These are phyloP conservation scores for Mortierella sp. DNA, from an alignment of 371 early-diverging fungal species.

Conservation along the genomic window DNA sequence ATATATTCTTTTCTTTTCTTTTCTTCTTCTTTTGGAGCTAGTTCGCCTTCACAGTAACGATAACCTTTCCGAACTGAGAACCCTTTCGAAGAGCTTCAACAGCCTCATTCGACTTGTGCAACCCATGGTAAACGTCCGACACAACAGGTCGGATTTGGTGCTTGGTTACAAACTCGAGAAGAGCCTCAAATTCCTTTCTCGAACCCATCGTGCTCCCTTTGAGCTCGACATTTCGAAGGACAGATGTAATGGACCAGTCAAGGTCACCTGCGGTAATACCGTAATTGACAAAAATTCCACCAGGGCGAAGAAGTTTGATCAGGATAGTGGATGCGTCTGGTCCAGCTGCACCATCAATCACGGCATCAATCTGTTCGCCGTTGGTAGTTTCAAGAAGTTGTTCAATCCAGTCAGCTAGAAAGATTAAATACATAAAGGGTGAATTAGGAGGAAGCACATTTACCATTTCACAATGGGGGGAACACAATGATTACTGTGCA, in stretches of 20 bases:
- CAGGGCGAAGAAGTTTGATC: not conserved
- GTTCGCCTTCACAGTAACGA: conserved; percentile 1
- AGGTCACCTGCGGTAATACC: conserved; percentile 1
- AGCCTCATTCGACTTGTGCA: conserved; percentile 1
- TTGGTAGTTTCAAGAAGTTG: not conserved
- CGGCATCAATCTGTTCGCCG: conserved; percentile 52
- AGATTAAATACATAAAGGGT: not conserved
- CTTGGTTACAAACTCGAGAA: conserved; percentile 22
- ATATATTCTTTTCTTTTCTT: no score
- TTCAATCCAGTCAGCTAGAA: conserved; percentile 1
- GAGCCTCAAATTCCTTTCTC: conserved; percentile 18
- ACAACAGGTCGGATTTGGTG: conserved; percentile 14
- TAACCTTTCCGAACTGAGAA: conserved; percentile 14
- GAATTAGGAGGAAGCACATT: no score
- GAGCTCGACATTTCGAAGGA: conserved; percentile 61
- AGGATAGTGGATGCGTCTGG: not conserved
- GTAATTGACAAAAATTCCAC: conserved; percentile 9
- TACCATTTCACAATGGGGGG: not conserved
- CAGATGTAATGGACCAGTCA: not conserved
- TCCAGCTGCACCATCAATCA: conserved; percentile 66
- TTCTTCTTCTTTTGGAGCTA: no score
- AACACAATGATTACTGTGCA: no score
- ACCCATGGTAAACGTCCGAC: conserved; percentile 5
- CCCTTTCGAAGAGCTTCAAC: conserved; percentile 2
- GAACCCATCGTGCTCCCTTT: conserved; percentile 69